Conservation (phyloP, 106 monocot species). For the Dioscorea alata region DNA sequence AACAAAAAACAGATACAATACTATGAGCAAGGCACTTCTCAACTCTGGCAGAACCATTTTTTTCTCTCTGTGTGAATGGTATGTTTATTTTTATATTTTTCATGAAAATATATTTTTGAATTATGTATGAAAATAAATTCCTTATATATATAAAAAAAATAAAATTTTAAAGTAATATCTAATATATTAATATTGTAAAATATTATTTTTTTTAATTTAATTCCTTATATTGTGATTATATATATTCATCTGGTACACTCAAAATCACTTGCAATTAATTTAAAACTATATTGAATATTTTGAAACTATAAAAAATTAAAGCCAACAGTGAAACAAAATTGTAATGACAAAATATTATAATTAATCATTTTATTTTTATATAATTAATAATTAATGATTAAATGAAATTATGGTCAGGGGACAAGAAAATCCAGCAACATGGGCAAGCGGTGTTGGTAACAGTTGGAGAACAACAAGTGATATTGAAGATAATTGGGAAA, state of each 20-base stretch:
- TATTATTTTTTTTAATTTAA: too few species aligned
- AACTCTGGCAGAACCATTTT: conserved; percentile 69
- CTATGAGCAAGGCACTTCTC: conserved; percentile 70
- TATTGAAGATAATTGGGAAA: conserved; percentile 78
- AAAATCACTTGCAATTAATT: too few species aligned
- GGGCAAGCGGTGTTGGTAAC: conserved; percentile 65
- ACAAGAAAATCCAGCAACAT: conserved; percentile 68
- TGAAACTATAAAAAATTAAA: too few species aligned
- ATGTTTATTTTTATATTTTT: not conserved
- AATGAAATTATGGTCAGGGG: conserved; percentile 49
- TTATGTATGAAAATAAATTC: too few species aligned
- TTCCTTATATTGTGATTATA: too few species aligned
- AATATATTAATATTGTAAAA: not conserved
- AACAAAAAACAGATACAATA: conserved; percentile 49
- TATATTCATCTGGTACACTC: too few species aligned
- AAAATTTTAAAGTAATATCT: not conserved
- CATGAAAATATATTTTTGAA: too few species aligned
- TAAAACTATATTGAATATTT: too few species aligned
- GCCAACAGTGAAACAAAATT: too few species aligned
- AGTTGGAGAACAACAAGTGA: conserved; percentile 98
- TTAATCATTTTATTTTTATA: too few species aligned
- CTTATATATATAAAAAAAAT: too few species aligned
- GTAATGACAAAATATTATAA: too few species aligned
- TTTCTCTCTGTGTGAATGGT: conserved; percentile 97
- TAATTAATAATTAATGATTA: not conserved